phyloP scores from a whole-genome alignment of 176 grass and related monocot species.

The Bonia amplexicaulis region DNA sequence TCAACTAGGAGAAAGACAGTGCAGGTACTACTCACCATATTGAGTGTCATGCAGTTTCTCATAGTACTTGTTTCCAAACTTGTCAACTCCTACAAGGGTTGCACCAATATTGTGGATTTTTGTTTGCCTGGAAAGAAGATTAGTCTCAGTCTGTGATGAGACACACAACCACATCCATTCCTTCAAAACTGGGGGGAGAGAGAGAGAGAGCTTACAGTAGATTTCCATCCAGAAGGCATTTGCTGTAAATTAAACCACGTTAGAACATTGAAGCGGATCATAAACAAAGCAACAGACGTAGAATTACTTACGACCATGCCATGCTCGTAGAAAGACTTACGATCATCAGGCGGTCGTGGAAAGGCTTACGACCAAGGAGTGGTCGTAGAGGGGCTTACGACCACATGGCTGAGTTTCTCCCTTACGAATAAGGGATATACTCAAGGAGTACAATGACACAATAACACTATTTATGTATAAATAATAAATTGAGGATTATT shows the following conservation, averaged over 20 bases:
- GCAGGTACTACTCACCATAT: conserved; percentile 45
- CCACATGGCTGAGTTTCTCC: too few species aligned
- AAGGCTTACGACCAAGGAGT: too few species aligned
- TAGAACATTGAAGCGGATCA: background rate
- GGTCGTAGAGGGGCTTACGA: too few species aligned
- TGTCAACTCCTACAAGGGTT: conserved; percentile 81
- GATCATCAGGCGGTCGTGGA: too few species aligned
- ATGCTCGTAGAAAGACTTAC: too few species aligned
- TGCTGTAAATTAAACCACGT: conserved; percentile 46
- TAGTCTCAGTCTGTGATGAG: background rate
- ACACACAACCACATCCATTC: background rate
- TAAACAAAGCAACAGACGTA: conserved; percentile 7
- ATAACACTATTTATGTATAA: too few species aligned
- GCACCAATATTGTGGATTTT: conserved; percentile 94
- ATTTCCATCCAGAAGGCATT: conserved; percentile 76
- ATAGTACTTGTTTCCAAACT: conserved; percentile 93
- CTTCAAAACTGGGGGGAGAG: conserved; percentile 6
- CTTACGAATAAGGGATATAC: too few species aligned
- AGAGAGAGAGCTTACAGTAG: conserved; percentile 61
- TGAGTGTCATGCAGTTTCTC: conserved; percentile 73
- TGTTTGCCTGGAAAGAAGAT: conserved; percentile 72
- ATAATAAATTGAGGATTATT: too few species aligned
- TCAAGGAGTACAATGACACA: too few species aligned
- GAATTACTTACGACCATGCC: too few species aligned
- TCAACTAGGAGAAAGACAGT: background rate